These are phyloP conservation scores for Petunia hybrid DNA, from an alignment of 305 asterid species.

Conservation along the genomic window DNA sequence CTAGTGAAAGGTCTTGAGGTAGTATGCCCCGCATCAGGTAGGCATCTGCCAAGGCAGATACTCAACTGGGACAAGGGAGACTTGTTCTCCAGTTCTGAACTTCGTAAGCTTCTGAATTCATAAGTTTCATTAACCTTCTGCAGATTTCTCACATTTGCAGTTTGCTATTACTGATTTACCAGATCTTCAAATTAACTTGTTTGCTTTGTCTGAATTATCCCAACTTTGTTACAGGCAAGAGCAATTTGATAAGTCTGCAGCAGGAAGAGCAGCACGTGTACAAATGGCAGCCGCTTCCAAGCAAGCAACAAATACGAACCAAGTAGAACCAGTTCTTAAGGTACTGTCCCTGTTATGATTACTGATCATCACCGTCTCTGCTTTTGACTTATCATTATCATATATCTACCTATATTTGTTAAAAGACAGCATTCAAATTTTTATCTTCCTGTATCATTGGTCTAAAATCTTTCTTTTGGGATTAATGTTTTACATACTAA, in stretches of 20 bases:
- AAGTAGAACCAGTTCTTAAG: conserved; percentile 91
- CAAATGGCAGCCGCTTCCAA: conserved; percentile 85
- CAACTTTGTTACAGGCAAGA: conserved; percentile 69
- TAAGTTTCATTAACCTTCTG: not conserved
- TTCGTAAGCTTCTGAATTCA: not conserved
- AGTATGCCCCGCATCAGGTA: not conserved
- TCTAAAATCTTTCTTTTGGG: conserved; percentile 17
- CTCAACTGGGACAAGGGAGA: not conserved
- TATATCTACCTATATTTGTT: not conserved
- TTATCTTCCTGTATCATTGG: not conserved
- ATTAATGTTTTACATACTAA: not conserved
- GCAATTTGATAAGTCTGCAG: conserved; percentile 86
- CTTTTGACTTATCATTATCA: not conserved
- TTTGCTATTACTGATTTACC: not conserved
- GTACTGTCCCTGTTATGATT: conserved; percentile 43
- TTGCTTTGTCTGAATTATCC: conserved; percentile 22
- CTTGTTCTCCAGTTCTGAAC: not conserved
- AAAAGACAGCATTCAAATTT: conserved; percentile 7
- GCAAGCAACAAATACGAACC: conserved; percentile 67
- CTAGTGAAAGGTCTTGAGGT: no score
- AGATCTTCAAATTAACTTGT: not conserved
- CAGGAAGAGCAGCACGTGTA: conserved; percentile 96
- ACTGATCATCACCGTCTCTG: not conserved
- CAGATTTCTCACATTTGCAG: not conserved
- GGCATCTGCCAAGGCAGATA: not conserved